phyloP scores from a whole-genome alignment of 495 filamentous ascomycete species.

The Aspergillus ostianus region DNA sequence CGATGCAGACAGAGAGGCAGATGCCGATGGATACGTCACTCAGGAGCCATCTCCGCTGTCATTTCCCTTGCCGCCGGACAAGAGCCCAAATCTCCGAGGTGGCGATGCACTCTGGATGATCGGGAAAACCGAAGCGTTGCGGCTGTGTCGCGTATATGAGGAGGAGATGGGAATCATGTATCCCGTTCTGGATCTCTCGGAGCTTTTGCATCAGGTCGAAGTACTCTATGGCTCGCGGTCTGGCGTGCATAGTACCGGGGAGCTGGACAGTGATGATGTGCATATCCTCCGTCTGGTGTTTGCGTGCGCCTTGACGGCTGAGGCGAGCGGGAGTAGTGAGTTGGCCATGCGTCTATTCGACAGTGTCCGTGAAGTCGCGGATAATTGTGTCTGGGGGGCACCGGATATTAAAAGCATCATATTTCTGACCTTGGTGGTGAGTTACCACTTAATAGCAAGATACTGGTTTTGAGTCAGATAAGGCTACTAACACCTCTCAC shows the following conservation, averaged over 20 bases:
- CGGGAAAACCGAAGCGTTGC: conserved; percentile 69
- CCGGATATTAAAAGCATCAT: conserved; percentile 65
- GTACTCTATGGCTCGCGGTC: conserved; percentile 59
- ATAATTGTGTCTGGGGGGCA: conserved; percentile 63
- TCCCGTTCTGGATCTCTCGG: conserved; percentile 67
- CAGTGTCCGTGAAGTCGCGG: conserved; percentile 61
- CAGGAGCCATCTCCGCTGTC: conserved; percentile 47
- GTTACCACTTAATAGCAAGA: conserved; percentile 23
- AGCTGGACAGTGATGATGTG: conserved; percentile 59
- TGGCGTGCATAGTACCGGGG: conserved; percentile 14
- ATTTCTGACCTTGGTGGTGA: conserved; percentile 65
- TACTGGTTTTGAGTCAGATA: background rate
- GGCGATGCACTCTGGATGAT: conserved; percentile 77
- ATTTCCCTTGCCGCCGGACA: conserved; percentile 48
- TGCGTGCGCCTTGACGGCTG: conserved; percentile 67
- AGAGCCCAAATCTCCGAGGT: conserved; percentile 30
- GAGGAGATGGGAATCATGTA: conserved; percentile 91
- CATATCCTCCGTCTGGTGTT: conserved; percentile 73
- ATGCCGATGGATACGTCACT: conserved; percentile 40
- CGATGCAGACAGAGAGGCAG: conserved; percentile 19
- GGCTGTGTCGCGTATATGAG: conserved; percentile 71
- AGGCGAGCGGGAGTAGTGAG: conserved; percentile 72
- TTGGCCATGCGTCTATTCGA: conserved; percentile 69
- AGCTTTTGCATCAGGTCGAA: conserved; percentile 59
- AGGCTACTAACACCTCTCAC: conserved; percentile 7